Evolutionary conservation across 176 grass and related monocot genomes (phyloP).

Genomic region (Tillandsia leiboldiana): DNA sequence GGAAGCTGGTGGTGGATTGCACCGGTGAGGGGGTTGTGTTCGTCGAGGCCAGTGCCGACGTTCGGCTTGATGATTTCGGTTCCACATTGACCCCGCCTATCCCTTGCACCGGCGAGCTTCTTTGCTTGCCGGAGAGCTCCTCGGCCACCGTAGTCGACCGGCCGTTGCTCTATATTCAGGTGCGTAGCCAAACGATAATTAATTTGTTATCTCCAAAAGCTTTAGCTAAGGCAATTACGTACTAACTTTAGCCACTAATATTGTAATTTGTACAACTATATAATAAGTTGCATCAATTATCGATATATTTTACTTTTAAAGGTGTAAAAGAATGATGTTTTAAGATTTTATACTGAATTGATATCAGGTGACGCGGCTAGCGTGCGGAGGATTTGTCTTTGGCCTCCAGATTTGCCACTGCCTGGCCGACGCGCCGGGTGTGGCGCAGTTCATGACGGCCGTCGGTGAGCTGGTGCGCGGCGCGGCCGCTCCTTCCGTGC

Average conservation of each 20-base stretch:
- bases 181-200: neutral
- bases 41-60: constrained; percentile 62
- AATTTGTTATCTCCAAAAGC: neutral
- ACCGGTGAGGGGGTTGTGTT: constrained; percentile 75
- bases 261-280: too few species aligned
- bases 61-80: constrained; percentile 59
- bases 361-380: constrained; percentile 31
- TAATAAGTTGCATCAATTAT: too few species aligned
- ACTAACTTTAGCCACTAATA: too few species aligned
- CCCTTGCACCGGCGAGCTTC: constrained; percentile 54
- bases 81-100: constrained; percentile 60
- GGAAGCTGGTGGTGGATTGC: constrained; percentile 60
- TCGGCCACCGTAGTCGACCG: constrained; percentile 42
- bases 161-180: constrained; percentile 66
- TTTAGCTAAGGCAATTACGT: too few species aligned
- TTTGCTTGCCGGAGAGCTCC: constrained; percentile 43
- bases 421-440: constrained; percentile 41
- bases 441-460: constrained; percentile 27
- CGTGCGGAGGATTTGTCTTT: constrained; percentile 35
- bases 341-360: too few species aligned
- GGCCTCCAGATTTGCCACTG: constrained; percentile 41
- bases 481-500: neutral
- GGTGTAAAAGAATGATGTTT: too few species aligned
- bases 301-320: too few species aligned
- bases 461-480: constrained; percentile 33